Evolutionary conservation across 345 rosid genomes (phyloP), one percentile per base, ranked within the genome.

Genomic region (Salix exigua): DNA sequence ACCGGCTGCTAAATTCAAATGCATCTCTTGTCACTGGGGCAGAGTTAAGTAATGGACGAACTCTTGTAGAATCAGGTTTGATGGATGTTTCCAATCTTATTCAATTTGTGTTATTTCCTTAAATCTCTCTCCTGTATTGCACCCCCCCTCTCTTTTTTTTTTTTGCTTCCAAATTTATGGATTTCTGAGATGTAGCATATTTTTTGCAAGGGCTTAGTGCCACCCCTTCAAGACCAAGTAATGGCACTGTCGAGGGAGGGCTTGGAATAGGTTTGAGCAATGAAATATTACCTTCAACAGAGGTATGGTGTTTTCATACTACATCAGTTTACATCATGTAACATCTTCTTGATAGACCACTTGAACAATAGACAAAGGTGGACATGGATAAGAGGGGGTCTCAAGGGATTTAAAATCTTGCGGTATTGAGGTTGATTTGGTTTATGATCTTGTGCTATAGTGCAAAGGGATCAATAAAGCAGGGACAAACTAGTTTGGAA

Each of bases 31-130:
- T 84, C 71, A 65, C 75, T 30, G 85, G 70, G 48, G 86, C 44
- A 11, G 88, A 85, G 65, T 86, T 82, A 81, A 89, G 87, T 81
- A 87, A 89, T 81, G 91, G 91, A 78, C 86, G 81, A 81, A 77
- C 83, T 55, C 84, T 73, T 71, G 17, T 80, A 31, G 88, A 88
- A 67, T 81, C 93, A 87, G 96, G 96, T 89, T 65, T 73, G 68
- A 25, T 23, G 44, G 37, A 62, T 76, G 71, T 74, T 78, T 76
- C 65, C 73, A 33, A 60, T 65, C 16, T 75, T 13, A 46, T 70
- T 26, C 23, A 53, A 69, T 42, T 79, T n/a, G 23, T 25, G 19
- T 35, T 18, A 30, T 79, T 23, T 73, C n/a, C 55, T 66, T 31
- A 17, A 18, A 73, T 37, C 62, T 70, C 6, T 4, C 23, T 62